Base-by-base conservation (phyloP, 352 stramenopile species). In the Phytophthora chlamydospora region DNA sequence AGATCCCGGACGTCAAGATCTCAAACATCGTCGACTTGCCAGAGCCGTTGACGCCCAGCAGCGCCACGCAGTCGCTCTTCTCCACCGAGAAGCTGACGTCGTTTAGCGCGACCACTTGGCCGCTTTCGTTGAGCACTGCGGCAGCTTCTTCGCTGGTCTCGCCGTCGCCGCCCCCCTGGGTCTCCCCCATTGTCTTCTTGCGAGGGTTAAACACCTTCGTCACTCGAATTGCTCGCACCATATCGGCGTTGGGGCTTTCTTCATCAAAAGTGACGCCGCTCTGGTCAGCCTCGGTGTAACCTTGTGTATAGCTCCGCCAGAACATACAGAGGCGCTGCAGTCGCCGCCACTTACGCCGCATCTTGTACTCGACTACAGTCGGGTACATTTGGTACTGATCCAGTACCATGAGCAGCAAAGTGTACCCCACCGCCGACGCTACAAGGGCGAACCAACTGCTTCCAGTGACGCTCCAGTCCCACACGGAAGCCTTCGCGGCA, bases 21-120 rank as follows among this genome's bases (percentile, higher is more conserved):
- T 93, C 85, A 58, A 99, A 98, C 44, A 96, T 98, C 3, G 97
- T 99, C 14, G 97, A 99, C 69, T 99, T 98, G n/a, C 95, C 94
- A 13, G 93, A 95, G 2, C 95, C 96, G 68, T 98, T 99, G 40
- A 97, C 88, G 3, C 96, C 96, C 12, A 99, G 68, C 4, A 98
- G 59, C 1, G 93, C 95, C 14, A 98, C 91, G 48, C 94, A 94
- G 58, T 98, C 88, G 16, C 93, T 86, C 24, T 79, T 75, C 35
- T 91, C 76, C 4, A 98, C 91, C 0, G 75, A 73, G 39, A 98
- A 89, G 56, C 76, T 92, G 7, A 98, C 75, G 39, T 92, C 71
- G 32, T 90, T 58, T 10, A 93, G 43, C 3, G 85, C 85, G 9
- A 93, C 74, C 7, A 93, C 82, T 46, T 91, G 80, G 1, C 78